A percentile compares a stretch with the other conserved stretches of the same genome.
Conservation (phyloP, 2,329 filamentous ascomycete genomes). For the Emericellopsis cladophorae region DNA sequence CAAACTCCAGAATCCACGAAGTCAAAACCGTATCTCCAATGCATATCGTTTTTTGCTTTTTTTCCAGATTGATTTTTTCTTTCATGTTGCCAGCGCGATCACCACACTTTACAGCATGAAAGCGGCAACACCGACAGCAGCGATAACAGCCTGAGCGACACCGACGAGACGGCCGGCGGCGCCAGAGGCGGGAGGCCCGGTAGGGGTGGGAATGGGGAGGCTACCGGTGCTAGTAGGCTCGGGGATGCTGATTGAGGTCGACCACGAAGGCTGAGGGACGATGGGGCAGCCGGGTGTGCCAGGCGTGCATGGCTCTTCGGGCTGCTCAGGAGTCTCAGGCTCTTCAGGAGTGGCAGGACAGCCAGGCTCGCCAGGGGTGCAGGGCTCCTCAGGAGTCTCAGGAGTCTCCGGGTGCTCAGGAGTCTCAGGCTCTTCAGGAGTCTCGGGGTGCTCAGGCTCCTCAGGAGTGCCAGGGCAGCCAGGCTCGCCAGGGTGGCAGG, state of each 20-base stretch:
- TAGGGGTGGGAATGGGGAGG: constrained; percentile 7
- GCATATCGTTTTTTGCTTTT: background rate
- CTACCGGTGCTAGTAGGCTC: background rate
- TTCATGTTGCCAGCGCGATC: background rate
- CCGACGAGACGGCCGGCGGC: constrained; percentile 16
- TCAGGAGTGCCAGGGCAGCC: constrained; percentile 1
- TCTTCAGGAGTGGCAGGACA: background rate
- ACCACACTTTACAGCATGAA: constrained; percentile 17
- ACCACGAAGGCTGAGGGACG: background rate
- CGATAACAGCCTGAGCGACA: constrained; percentile 14
- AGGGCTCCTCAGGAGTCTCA: background rate
- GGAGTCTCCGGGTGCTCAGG: background rate
- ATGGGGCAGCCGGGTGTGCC: background rate
- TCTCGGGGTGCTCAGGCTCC: background rate
- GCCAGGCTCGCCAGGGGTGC: background rate
- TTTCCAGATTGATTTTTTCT: background rate
- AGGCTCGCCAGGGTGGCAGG: background rate
- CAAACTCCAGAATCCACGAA: too few species aligned
- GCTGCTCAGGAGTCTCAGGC: background rate
- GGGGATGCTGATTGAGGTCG: background rate
- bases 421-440: background rate
- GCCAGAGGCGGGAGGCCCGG: constrained; percentile 10
- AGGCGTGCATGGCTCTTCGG: background rate
- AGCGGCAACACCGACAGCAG: constrained; percentile 17
- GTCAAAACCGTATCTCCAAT: too few species aligned